Conservation (phyloP, 2,329 filamentous ascomycete genomes). For the Drechmeria coniospora region DNA sequence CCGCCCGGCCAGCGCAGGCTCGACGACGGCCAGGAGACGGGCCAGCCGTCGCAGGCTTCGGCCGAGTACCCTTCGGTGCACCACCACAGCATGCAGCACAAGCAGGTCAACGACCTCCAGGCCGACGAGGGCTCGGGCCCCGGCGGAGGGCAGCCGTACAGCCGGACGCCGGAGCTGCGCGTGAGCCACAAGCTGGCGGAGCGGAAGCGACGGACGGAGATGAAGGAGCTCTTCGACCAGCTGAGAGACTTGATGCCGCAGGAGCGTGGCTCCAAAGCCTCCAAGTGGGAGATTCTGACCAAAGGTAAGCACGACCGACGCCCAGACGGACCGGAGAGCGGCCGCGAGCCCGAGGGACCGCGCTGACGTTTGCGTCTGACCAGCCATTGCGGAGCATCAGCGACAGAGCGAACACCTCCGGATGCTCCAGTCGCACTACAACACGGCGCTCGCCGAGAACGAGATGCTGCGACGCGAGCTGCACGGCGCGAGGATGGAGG, state of each 20-base stretch:
- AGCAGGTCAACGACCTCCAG: slow-evolving; percentile 52
- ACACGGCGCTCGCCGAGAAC: slow-evolving; percentile 24
- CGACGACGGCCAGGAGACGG: slow-evolving; percentile 43
- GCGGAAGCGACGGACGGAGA: slow-evolving; percentile 69
- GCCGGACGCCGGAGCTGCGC: slow-evolving; percentile 64
- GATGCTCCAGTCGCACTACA: slow-evolving; percentile 28
- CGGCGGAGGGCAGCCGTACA: slow-evolving; percentile 57
- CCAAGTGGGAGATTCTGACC: slow-evolving; percentile 78
- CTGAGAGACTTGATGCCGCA: slow-evolving; percentile 65
- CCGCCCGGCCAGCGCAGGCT: slow-evolving; percentile 58
- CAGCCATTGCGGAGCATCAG: slow-evolving; percentile 47
- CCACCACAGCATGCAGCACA: slow-evolving; percentile 64
- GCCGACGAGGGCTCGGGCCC: slow-evolving; percentile 36
- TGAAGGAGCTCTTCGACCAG: slow-evolving; percentile 78
- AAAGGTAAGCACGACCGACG: too few relatives aligned
- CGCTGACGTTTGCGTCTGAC: neutral
- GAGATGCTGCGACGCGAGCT: slow-evolving; percentile 35
- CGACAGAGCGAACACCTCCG: slow-evolving; percentile 35
- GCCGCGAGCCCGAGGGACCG: too few relatives aligned
- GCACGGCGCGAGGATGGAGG: slow-evolving; percentile 30
- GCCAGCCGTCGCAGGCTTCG: slow-evolving; percentile 33
- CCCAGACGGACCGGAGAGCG: too few relatives aligned
- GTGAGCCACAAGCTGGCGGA: slow-evolving; percentile 78
- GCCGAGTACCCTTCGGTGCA: slow-evolving; percentile 46
- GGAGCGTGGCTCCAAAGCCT: slow-evolving; percentile 69